Evolutionary conservation across 1,139 yeast genomes (phyloP).

Genomic region (Torulaspora globosa): DNA sequence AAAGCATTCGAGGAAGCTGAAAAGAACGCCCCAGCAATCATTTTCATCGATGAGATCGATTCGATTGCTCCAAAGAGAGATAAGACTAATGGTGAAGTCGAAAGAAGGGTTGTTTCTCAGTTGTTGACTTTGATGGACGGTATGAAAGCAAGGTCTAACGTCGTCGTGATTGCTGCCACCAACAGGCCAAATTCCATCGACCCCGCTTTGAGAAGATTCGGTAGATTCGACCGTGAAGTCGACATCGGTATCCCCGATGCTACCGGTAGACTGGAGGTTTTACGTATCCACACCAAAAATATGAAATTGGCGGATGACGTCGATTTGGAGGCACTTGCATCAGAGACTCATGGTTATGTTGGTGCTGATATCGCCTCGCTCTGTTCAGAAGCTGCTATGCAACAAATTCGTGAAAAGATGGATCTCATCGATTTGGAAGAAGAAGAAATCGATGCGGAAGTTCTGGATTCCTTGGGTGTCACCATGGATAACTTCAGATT

Average conservation of each 20-base stretch:
- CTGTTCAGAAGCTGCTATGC: slow-evolving; percentile 99
- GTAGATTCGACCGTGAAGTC: slow-evolving; percentile 98
- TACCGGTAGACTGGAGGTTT: slow-evolving; percentile 93
- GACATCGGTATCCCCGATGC: slow-evolving; percentile 99
- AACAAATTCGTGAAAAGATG: slow-evolving; percentile 98
- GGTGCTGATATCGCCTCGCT: slow-evolving; percentile 94
- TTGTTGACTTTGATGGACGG: slow-evolving; percentile 97
- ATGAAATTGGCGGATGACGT: slow-evolving; percentile 96
- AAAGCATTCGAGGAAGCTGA: slow-evolving; percentile 99
- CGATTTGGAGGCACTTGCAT: slow-evolving; percentile 85
- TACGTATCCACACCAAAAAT: slow-evolving; percentile 91
- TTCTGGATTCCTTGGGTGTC: slow-evolving; percentile 92
- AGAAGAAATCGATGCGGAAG: slow-evolving; percentile 94
- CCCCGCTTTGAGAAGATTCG: slow-evolving; percentile 97
- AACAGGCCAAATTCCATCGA: slow-evolving; percentile 98
- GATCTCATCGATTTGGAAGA: slow-evolving; percentile 95
- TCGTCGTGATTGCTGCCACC: slow-evolving; percentile 92
- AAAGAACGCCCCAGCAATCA: slow-evolving; percentile 95
- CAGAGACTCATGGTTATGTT: slow-evolving; percentile 95
- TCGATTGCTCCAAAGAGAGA: slow-evolving; percentile 99
- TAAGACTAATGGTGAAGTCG: slow-evolving; percentile 98
- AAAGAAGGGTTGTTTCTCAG: slow-evolving; percentile 97
- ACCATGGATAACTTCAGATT: slow-evolving; percentile 98
- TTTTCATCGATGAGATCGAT: slow-evolving; percentile 97
- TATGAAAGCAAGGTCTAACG: slow-evolving; percentile 97